Base-by-base conservation (phyloP, 202 grass and related monocot species). In the Tripidium arundinaceum region DNA sequence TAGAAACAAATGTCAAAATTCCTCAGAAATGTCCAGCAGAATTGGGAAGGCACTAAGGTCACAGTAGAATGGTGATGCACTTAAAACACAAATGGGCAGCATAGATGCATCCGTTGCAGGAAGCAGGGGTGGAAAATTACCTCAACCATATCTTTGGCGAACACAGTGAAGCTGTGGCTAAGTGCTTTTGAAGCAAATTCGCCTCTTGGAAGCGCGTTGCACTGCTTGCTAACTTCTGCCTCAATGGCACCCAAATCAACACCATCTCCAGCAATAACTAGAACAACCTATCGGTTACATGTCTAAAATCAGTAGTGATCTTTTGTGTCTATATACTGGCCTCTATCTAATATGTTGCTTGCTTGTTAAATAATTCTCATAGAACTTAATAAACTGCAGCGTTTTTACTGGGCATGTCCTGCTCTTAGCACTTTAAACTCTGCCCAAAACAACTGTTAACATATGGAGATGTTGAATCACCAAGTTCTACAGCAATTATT, bases 301-400 rank as follows among this genome's bases (percentile, higher is more conserved):
- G n/a, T n/a, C n/a, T n/a, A n/a, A n/a, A n/a, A n/a, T n/a, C n/a
- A n/a, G n/a, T n/a, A n/a, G n/a, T n/a, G n/a, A n/a, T n/a, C n/a
- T n/a, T n/a, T n/a, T n/a, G n/a, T n/a, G n/a, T n/a, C n/a, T n/a
- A n/a, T n/a, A n/a, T n/a, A n/a, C n/a, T n/a, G n/a, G n/a, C n/a
- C n/a, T n/a, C 13, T 76, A 36, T 38, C 16, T 42, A 54, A 60
- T 60, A 9, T 69, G 10, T 60, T 64, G 0, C 3, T 62, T 80
- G 14, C 28, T 88, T 47, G n/a, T 29, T 70, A 76, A 74, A n/a
- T 45, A 43, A 37, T 8, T 63, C 2, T 79, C 70, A 46, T 75
- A 57, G 21, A 4, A 70, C 10, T 61, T 46, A 6, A 47, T 6
- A 8, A 12, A 61, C 26, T 36, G 69, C 3, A 36, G 9, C 27